Evolutionary conservation across 23 red algal genomes (phyloP).

Genomic region (Gracilaria domingensis): DNA sequence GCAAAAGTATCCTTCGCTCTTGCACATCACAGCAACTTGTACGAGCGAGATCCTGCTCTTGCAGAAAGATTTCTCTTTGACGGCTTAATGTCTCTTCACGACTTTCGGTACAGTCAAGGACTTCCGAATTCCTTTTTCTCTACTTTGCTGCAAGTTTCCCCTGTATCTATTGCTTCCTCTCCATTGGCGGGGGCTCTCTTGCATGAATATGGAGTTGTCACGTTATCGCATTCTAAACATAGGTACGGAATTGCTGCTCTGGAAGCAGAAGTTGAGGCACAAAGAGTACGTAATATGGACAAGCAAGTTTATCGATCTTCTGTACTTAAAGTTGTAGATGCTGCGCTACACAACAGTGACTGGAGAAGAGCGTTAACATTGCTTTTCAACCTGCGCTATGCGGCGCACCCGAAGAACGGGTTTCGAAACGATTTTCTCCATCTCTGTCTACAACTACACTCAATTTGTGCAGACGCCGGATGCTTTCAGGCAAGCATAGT

Average conservation of each 20-base stretch:
- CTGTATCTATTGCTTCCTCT: slow-evolving; percentile 58
- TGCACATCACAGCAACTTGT: slow-evolving; percentile 51
- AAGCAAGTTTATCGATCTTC: slow-evolving; percentile 34
- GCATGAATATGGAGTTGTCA: slow-evolving; percentile 52
- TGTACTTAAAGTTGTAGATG: slow-evolving; percentile 50
- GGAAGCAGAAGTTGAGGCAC: slow-evolving; percentile 64
- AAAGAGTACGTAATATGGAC: slow-evolving; percentile 53
- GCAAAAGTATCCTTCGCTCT: slow-evolving; percentile 67
- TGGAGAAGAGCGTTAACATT: slow-evolving; percentile 67
- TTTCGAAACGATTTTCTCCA: slow-evolving; percentile 74
- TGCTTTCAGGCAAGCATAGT: slow-evolving; percentile 77
- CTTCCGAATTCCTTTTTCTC: slow-evolving; percentile 67
- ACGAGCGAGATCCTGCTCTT: slow-evolving; percentile 48
- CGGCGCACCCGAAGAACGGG: slow-evolving; percentile 63
- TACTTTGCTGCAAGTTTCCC: slow-evolving; percentile 33
- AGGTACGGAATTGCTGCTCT: slow-evolving; percentile 78
- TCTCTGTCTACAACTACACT: slow-evolving; percentile 62
- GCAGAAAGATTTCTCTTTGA: slow-evolving; percentile 82
- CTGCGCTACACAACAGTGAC: slow-evolving; percentile 63
- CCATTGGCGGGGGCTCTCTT: slow-evolving; percentile 61
- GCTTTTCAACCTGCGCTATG: slow-evolving; percentile 53
- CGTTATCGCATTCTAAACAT: slow-evolving; percentile 69
- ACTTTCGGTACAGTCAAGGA: slow-evolving; percentile 11
- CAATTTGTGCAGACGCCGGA: slow-evolving; percentile 60
- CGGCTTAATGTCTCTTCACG: slow-evolving; percentile 54